Base-by-base conservation (phyloP, 2,329 filamentous ascomycete species). In the Pseudocercospora cruenta region DNA sequence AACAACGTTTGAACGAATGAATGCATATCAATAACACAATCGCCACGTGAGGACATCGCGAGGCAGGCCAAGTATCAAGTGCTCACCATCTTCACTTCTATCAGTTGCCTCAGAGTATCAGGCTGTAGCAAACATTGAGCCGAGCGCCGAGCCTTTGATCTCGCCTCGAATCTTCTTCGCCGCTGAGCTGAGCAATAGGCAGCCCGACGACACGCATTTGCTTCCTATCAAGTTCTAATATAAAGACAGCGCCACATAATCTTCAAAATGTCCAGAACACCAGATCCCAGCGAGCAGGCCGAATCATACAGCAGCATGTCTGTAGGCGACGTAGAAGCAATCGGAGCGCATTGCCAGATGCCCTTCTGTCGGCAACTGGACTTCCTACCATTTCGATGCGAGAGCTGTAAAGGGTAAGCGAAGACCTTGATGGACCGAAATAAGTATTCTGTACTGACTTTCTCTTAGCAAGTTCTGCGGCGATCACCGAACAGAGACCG, bases 301-400 rank as follows among this genome's bases (percentile, higher is more conserved):
- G 59, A 62, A 31, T 90, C 84, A 77, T 93, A 89, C 82, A 85
- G 89, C 78, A 86, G 85, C 68, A 94, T 94, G 90, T 85, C 90
- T 75, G 86, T 88, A 74, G 85, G 85, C 77, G 94, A 97, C 80
- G 90, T 94, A 57, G 90, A 92, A 74, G 87, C 94, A 24, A 90
- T 98, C 73, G 95, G 95, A 79, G 88, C 88, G 68, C 94, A 97
- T 83, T 99, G 95, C 86, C 89, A 97, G 79, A 90, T 91, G 80
- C 84, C 90, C 70, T 96, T 93, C 84, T 99, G 95, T 84, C 91
- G 94, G 78, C 91, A 95, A 77, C 91, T 98, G 67, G 95, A 98
- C 81, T 98, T 99, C 79, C 88, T 99, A 4, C 95, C 95, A 3
- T 98, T 98, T 80, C 86, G 89, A 76, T 99, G 95, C 82, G 92